These are phyloP conservation scores for Acanthamoeba sp. DNA, from an alignment of 208 protist species.

Conservation along the genomic window DNA sequence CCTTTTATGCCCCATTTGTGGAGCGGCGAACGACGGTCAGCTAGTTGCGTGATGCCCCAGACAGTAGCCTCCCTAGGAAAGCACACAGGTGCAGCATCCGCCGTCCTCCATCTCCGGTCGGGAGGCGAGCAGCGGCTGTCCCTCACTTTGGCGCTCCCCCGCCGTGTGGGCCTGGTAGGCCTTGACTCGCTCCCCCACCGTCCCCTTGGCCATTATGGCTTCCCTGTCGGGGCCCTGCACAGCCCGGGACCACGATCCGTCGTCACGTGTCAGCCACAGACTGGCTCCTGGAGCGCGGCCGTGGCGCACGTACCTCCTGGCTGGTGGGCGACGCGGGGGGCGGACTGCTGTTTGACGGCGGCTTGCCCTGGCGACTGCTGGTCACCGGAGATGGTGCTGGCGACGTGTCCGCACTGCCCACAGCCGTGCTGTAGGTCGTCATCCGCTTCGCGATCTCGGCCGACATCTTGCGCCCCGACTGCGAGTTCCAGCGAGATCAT, in stretches of 20 bases:
- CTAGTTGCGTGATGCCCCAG: too few relatives aligned
- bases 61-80: not conserved
- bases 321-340: not conserved
- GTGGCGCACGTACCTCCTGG: not conserved
- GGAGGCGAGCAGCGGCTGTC: constrained; percentile 1
- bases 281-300: too few relatives aligned
- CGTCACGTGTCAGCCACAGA: too few relatives aligned
- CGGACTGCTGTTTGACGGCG: not conserved
- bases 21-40: too few relatives aligned
- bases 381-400: not conserved
- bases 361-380: not conserved
- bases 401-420: not conserved
- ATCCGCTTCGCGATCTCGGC: constrained; percentile 18
- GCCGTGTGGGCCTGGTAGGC: constrained; percentile 30
- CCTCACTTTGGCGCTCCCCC: not conserved
- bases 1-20: too few relatives aligned
- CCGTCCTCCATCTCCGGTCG: constrained; percentile 5
- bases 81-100: not conserved
- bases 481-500: not conserved
- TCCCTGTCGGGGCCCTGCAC: constrained; percentile 8
- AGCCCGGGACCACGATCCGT: not conserved
- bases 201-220: constrained; percentile 19
- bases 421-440: not conserved
- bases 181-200: constrained; percentile 28
- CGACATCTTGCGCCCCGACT: constrained; percentile 6